Evolutionary conservation across 192 early-diverging fungal genomes (phyloP), one percentile per base, ranked within the genome.

Genomic region (Globomyces pollinis-pini): DNA sequence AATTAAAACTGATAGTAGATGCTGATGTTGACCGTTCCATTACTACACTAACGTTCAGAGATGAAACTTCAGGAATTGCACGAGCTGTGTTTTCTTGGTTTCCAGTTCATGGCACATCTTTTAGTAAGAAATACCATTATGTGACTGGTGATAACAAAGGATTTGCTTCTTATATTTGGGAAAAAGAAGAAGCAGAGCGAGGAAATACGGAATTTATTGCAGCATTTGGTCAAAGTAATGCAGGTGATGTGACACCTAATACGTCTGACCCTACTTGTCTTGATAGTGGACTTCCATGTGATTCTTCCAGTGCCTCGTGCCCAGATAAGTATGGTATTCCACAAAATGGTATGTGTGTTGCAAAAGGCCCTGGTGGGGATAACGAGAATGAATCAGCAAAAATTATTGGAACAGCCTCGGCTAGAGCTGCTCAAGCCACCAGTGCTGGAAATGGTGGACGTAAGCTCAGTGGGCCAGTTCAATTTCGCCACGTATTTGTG

Each of bases 91-190:
- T 34, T n/a, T 66, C 64, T 45, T 77, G 71, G 72, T 75, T 77
- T 59, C 55, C 75, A 24, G 75, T 77, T 12, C 75, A 77, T 43
- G 73, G 66, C 16, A 64, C 63, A 8, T 69, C 66, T 8, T 63
- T 77, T 65, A 64, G 66, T 20, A 62, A 43, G 18, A 38, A 18
- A 3, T 74, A 70, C 44, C 5, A 38, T 43, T 53, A 59, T 3
- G 69, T 77, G 11, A 63, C 63, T 24, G 71, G 72, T 24, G 75
- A 77, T 49, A 77, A 77, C 66, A 77, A 77, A 53, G 75, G 75
- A 13, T 73, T 63, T 50, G 75, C 75, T 16, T 63, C 59, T 7
- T 69, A 69, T 49, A 2, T 64, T 0, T 75, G 66, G 69, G 11
- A 20, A 13, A 16, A 66, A 4, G 61, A 66, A 31, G 35, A 71